Conservation (phyloP, 2,329 filamentous ascomycete species). For the Chrysoporthe puriensis region DNA sequence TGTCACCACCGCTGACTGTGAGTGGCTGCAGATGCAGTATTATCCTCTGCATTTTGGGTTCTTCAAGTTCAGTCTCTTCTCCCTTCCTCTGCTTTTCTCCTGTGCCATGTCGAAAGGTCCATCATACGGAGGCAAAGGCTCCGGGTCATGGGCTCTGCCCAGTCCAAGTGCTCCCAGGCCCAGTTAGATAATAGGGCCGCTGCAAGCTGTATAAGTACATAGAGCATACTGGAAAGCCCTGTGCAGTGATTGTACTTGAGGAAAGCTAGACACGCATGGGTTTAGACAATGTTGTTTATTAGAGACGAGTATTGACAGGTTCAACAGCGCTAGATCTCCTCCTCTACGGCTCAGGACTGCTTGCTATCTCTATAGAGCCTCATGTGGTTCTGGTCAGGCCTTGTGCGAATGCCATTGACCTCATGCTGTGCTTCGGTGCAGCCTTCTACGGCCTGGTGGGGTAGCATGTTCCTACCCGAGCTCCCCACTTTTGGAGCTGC, state of each 20-base stretch:
- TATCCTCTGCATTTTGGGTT: not conserved
- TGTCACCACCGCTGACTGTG: not conserved
- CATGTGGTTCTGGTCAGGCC: not conserved
- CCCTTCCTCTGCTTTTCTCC: not conserved
- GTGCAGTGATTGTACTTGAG: not conserved
- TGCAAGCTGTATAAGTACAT: too few species aligned
- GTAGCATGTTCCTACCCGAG: conserved; percentile 1
- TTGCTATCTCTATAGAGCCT: not conserved
- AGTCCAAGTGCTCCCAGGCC: not conserved
- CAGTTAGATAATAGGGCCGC: too few species aligned
- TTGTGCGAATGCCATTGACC: not conserved
- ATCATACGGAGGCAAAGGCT: not conserved
- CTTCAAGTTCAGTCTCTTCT: not conserved
- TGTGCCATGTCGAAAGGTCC: not conserved
- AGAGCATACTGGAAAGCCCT: not conserved
- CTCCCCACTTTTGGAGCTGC: conserved; percentile 12
- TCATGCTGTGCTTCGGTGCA: not conserved
- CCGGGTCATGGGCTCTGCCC: not conserved
- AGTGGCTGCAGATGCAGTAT: not conserved
- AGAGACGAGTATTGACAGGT: not conserved
- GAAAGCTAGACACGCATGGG: not conserved
- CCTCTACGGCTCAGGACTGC: not conserved
- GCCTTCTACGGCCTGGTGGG: not conserved
- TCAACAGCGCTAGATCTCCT: not conserved
- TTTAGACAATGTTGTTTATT: not conserved